phyloP scores from a whole-genome alignment of 164 flowering plant species.

The Cinnamomum chago region DNA sequence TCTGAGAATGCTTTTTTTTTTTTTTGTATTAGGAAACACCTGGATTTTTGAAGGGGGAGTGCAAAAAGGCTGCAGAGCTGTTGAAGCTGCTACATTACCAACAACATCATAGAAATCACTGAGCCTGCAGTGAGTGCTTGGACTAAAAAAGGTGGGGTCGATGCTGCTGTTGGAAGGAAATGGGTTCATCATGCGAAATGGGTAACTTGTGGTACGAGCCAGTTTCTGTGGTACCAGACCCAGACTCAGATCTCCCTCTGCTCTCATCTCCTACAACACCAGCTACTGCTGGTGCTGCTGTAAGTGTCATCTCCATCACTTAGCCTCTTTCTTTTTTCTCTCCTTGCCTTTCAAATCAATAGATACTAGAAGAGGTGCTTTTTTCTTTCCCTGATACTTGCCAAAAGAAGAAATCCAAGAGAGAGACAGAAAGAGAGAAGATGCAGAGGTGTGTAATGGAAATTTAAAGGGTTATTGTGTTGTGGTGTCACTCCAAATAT shows the following conservation, averaged over 20 bases:
- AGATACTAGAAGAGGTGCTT: background rate
- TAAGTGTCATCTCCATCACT: conserved; percentile 6
- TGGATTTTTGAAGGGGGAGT: no score
- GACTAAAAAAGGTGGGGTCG: conserved; percentile 27
- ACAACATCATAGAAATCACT: no score
- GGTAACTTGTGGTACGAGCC: conserved; percentile 29
- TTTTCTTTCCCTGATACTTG: background rate
- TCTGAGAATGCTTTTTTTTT: no score
- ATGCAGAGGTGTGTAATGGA: no score
- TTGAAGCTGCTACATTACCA: no score
- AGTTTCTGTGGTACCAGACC: conserved; percentile 26
- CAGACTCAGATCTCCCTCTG: conserved; percentile 30
- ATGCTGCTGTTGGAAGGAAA: background rate
- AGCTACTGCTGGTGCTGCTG: background rate
- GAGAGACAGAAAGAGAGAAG: no score
- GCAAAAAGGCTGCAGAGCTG: no score
- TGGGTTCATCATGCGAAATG: conserved; percentile 27
- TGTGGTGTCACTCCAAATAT: background rate
- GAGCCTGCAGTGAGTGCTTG: no score
- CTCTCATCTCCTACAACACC: background rate
- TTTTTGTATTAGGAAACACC: background rate
- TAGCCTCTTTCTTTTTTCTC: background rate
- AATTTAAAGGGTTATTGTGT: no score
- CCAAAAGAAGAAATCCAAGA: no score
- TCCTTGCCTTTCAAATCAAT: background rate